These are phyloP conservation scores for Lithospermum erythrorhizon DNA, from an alignment of 257 asterid genomes.

Conservation along the genomic window DNA sequence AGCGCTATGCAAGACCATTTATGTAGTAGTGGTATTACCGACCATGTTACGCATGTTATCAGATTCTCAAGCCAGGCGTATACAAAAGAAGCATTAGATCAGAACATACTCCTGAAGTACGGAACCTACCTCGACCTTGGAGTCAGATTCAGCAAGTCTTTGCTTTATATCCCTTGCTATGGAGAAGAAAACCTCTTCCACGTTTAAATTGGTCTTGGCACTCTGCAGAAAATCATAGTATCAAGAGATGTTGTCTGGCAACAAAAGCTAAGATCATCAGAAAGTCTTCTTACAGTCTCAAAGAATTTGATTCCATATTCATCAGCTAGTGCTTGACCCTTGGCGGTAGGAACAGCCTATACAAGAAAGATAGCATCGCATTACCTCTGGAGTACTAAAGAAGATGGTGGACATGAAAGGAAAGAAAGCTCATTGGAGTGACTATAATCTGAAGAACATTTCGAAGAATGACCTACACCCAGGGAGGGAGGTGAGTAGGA, in stretches of 20 bases:
- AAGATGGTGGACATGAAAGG: not conserved
- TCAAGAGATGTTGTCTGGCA: constrained; percentile 9
- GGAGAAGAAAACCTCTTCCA: constrained; percentile 96
- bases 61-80: not conserved
- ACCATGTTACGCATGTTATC: not conserved
- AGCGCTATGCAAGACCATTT: too few relatives aligned
- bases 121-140: constrained; percentile 54
- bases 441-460: not conserved
- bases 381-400: not conserved
- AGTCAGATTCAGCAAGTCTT: constrained; percentile 76
- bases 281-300: constrained; percentile 63
- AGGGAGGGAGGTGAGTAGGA: not conserved
- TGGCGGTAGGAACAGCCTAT: constrained; percentile 87
- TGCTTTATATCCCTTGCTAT: constrained; percentile 88
- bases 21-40: too few relatives aligned
- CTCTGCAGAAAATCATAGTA: constrained; percentile 42
- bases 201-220: constrained; percentile 89
- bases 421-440: not conserved
- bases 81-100: not conserved
- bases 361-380: constrained; percentile 11
- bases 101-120: not conserved
- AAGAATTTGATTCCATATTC: constrained; percentile 90
- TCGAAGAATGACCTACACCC: not conserved
- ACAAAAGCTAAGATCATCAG: constrained; percentile 7
- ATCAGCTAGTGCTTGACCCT: constrained; percentile 94